Base-by-base conservation (phyloP, 192 early-diverging fungal species). In the Entophlyctis luteolus region DNA sequence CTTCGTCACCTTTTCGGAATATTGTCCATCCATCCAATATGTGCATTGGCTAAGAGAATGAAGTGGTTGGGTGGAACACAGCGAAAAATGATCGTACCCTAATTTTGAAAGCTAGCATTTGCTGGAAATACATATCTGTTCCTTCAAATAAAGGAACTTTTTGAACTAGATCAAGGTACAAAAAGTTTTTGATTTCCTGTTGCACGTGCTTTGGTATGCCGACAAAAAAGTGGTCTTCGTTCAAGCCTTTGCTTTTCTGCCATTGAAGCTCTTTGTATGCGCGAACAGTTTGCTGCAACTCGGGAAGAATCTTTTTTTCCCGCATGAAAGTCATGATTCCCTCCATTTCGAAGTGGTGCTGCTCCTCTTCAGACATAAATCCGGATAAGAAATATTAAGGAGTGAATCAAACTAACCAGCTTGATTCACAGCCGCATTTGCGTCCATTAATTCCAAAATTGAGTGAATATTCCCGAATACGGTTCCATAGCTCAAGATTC, bases 221-320 rank as follows among this genome's bases (percentile, higher is more conserved):
- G 25, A 68, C 73, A 46, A 74, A 74, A 20, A 74, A 54, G 45
- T 65, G 68, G 25, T 72, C 52, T 34, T 74, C 73, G 52, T 74
- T 68, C 34, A 74, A 67, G 16, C 73, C 73, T 67, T 74, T 72
- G 31, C 34, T 37, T 39, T 70, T 71, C 33, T 58, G 59, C 73
- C 73, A 74, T 54, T 74, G 73, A n/a, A 74, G 59, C 32, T 73
- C 73, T 39, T 74, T 74, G 55, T 72, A 71, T 12, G 60, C 68
- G 32, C 25, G 76, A 4, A 74, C 73, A 59, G 65, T 74, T 55
- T 72, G 54, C 33, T 72, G 71, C 3, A 72, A 39, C 25, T 72
- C 71, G 4, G 71, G 71, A 18, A 20, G 34, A 10, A 72, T 31
- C 36, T 55, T 36, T 48, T 72, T 72, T 36, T 72, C 71, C 32